Conservation (phyloP, 192 early-diverging fungal species). For the Helicostylum pulchrum region DNA sequence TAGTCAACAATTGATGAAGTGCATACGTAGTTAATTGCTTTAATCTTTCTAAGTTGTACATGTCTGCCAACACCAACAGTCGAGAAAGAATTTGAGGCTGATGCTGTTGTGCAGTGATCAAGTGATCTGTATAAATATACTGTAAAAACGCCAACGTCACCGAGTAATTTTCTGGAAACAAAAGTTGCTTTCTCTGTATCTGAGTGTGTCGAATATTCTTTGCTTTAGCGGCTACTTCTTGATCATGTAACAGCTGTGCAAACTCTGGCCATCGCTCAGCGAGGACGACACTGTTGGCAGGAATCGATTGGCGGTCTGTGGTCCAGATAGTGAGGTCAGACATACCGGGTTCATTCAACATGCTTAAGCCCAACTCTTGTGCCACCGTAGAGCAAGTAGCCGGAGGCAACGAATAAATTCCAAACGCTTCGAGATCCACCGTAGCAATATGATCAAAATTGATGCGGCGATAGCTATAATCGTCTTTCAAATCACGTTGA, state of each 20-base stretch:
- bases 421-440: constrained; percentile 71
- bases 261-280: constrained; percentile 55
- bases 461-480: constrained; percentile 73
- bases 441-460: constrained; percentile 74
- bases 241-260: constrained; percentile 33
- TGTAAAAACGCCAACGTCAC: constrained; percentile 37
- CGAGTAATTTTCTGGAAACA: constrained; percentile 30
- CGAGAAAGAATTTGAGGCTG: constrained; percentile 63
- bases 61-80: constrained; percentile 56
- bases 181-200: constrained; percentile 6
- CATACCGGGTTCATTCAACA: constrained; percentile 51
- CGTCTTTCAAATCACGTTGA: constrained; percentile 64
- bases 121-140: constrained; percentile 44
- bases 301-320: constrained; percentile 43
- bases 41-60: constrained; percentile 55
- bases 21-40: constrained; percentile 52
- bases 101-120: constrained; percentile 62
- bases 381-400: constrained; percentile 45
- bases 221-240: background rate
- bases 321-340: constrained; percentile 57
- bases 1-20: constrained; percentile 59
- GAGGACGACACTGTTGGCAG: constrained; percentile 53
- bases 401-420: constrained; percentile 52
- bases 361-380: constrained; percentile 53
- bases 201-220: background rate